Conservation (phyloP, 768 basidiomycete genomes). For the Solioccasus polychromus region DNA sequence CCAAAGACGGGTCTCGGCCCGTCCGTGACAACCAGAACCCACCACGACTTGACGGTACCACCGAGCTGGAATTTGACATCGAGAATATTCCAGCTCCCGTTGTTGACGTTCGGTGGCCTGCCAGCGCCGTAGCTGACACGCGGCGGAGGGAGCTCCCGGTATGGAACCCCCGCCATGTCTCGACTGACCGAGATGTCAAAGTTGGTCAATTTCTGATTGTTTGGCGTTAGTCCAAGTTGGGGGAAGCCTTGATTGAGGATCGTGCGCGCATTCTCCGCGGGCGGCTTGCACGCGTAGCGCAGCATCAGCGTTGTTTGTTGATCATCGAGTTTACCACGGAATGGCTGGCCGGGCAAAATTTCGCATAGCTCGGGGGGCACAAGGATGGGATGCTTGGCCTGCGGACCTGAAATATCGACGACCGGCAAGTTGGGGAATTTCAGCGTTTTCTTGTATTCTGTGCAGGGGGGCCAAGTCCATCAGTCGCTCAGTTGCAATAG, state of each 20-base stretch:
- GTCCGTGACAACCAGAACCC: constrained; percentile 64
- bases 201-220: constrained; percentile 38
- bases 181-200: constrained; percentile 58
- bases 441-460: constrained; percentile 60
- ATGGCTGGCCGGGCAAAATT: constrained; percentile 57
- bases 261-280: constrained; percentile 52
- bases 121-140: constrained; percentile 52
- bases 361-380: constrained; percentile 73
- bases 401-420: constrained; percentile 48
- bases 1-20: constrained; percentile 34
- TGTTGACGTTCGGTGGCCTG: constrained; percentile 38
- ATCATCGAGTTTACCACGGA: constrained; percentile 58
- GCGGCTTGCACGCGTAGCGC: constrained; percentile 60
- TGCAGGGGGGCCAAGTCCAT: constrained; percentile 2
- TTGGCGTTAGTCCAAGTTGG: constrained; percentile 48
- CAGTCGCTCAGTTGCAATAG: not conserved
- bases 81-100: constrained; percentile 77
- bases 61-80: constrained; percentile 65
- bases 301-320: constrained; percentile 71
- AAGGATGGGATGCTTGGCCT: constrained; percentile 31
- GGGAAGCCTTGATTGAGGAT: constrained; percentile 61
- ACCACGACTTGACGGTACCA: constrained; percentile 55
- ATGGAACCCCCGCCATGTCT: constrained; percentile 64
- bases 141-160: constrained; percentile 61
- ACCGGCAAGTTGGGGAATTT: constrained; percentile 50